Percentiles rank a stretch among this genome's conserved stretches.
phyloP scores from a whole-genome alignment of 129 eudicot genomes.

The Chrysanthemum seticuspe region DNA sequence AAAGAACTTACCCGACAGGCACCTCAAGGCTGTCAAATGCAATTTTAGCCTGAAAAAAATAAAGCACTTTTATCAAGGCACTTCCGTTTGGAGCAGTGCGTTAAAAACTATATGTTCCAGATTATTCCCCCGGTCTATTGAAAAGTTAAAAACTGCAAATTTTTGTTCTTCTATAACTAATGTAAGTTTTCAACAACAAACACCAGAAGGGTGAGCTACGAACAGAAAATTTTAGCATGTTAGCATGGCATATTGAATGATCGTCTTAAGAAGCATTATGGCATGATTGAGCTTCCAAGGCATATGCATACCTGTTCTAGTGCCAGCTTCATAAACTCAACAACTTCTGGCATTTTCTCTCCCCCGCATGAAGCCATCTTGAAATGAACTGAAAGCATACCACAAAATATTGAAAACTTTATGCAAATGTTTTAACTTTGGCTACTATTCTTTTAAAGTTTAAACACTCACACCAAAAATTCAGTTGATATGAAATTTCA shows the following conservation, averaged over 20 bases:
- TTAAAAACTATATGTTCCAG: neutral
- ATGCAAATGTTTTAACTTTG: neutral
- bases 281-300: neutral
- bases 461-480: too few relatives aligned
- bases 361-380: constrained; percentile 36
- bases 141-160: neutral
- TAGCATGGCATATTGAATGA: constrained; percentile 8
- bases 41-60: constrained; percentile 60
- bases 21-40: constrained; percentile 88
- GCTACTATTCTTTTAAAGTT: too few relatives aligned
- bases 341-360: constrained; percentile 15
- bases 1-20: constrained; percentile 71
- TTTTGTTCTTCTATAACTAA: neutral
- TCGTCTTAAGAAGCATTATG: neutral
- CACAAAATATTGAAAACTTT: neutral
- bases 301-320: constrained; percentile 44
- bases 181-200: neutral
- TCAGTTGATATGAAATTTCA: too few relatives aligned
- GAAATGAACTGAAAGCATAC: neutral
- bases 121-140: neutral
- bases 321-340: constrained; percentile 59
- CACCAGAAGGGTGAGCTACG: neutral
- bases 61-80: constrained; percentile 9
- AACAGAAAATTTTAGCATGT: neutral
- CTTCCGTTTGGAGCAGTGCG: neutral